Conservation (phyloP, 2,329 filamentous ascomycete genomes). For the Sclerotinia spermophila region DNA sequence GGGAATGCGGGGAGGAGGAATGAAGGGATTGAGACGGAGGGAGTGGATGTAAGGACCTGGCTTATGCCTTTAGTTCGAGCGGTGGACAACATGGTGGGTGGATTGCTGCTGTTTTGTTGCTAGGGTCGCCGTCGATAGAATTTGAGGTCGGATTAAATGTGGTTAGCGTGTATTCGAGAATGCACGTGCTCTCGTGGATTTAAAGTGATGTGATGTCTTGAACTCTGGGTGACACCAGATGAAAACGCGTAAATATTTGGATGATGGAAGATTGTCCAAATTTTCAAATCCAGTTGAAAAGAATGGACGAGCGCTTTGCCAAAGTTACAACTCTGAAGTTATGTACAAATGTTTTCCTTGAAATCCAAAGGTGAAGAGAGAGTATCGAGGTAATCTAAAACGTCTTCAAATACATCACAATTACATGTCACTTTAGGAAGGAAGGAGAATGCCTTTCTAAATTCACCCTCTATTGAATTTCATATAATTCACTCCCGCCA, state of each 20-base stretch:
- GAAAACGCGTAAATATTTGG: background rate
- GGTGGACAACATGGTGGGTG: conserved; percentile 58
- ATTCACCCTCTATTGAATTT: background rate
- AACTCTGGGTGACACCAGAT: background rate
- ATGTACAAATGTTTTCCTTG: background rate
- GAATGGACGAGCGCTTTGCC: too few species aligned
- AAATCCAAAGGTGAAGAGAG: background rate
- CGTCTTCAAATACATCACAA: background rate
- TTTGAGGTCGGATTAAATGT: conserved; percentile 13
- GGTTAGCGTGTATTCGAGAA: background rate
- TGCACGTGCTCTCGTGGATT: conserved; percentile 1
- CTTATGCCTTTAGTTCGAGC: conserved; percentile 58
- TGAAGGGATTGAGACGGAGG: conserved; percentile 56
- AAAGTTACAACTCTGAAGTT: background rate
- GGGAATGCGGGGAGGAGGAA: conserved; percentile 74
- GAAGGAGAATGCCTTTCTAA: background rate
- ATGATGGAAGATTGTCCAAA: background rate
- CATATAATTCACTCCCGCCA: background rate
- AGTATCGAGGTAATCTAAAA: background rate
- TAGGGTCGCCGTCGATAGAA: conserved; percentile 8
- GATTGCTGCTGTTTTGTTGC: conserved; percentile 1
- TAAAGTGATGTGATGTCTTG: background rate
- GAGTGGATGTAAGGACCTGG: conserved; percentile 49
- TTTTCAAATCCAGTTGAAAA: background rate
- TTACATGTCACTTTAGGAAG: conserved; percentile 2